Percentiles rank a stretch among this genome's conserved stretches.
Conservation (phyloP, 78 protist genomes). For the Speleostelium caveatum region DNA sequence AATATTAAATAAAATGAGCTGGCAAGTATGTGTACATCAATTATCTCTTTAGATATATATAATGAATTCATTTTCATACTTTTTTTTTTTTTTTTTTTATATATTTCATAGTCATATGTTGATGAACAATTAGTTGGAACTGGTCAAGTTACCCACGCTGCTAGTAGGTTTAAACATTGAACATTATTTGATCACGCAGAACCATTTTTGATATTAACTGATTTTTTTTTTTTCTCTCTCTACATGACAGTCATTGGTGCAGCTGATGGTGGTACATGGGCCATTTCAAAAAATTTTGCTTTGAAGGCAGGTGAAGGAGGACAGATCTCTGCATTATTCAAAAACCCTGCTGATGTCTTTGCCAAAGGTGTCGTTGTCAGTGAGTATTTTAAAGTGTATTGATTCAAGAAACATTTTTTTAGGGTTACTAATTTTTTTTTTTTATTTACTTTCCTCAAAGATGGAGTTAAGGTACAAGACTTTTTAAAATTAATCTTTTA, state of each 20-base stretch:
- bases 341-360: conserved; percentile 12
- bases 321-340: not conserved
- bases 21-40: too few relatives aligned
- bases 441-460: too few relatives aligned
- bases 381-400: too few relatives aligned
- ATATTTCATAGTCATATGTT: conserved; percentile 74
- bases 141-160: conserved; percentile 39
- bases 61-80: too few relatives aligned
- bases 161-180: conserved; percentile 70
- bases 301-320: conserved; percentile 54
- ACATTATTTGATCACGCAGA: not conserved
- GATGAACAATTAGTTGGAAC: conserved; percentile 82
- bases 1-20: conserved; percentile 87
- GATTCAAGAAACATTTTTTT: too few relatives aligned
- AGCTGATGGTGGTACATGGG: conserved; percentile 80
- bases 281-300: conserved; percentile 39
- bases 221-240: not conserved
- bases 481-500: conserved; percentile 1
- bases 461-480: not conserved
- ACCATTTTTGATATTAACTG: not conserved
- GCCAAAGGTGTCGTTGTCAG: conserved; percentile 57
- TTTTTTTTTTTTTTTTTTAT: too few relatives aligned
- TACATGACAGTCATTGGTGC: not conserved
- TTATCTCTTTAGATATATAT: too few relatives aligned
- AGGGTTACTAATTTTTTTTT: not conserved